Evolutionary conservation across 2,329 filamentous ascomycete genomes (phyloP).

Genomic region (Cercospora sesami): DNA sequence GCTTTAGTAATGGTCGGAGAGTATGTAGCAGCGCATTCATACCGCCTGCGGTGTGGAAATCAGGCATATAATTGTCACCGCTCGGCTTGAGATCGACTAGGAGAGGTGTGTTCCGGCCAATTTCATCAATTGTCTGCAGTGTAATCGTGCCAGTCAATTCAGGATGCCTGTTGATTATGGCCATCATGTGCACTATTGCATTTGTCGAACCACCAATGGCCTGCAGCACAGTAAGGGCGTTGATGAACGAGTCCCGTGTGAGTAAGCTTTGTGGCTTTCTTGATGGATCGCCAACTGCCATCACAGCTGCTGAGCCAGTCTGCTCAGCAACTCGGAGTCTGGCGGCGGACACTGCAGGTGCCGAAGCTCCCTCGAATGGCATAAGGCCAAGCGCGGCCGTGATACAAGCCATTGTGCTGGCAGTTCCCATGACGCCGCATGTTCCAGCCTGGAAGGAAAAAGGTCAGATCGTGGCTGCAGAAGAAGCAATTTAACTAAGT

Average conservation of each 20-base stretch:
- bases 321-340: constrained; percentile 55
- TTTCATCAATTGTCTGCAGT: constrained; percentile 50
- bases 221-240: constrained; percentile 48
- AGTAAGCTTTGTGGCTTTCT: constrained; percentile 48
- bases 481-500: constrained; percentile 27
- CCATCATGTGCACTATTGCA: constrained; percentile 48
- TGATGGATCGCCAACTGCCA: constrained; percentile 40
- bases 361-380: constrained; percentile 54
- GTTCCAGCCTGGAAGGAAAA: constrained; percentile 44
- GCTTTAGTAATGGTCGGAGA: constrained; percentile 49
- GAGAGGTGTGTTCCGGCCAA: constrained; percentile 50
- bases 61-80: constrained; percentile 56
- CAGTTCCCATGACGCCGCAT: constrained; percentile 60
- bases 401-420: constrained; percentile 59
- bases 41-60: constrained; percentile 56
- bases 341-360: constrained; percentile 55
- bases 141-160: constrained; percentile 48
- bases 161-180: constrained; percentile 54
- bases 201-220: constrained; percentile 50
- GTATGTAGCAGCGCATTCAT: constrained; percentile 52
- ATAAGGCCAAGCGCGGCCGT: constrained; percentile 56
- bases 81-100: constrained; percentile 55
- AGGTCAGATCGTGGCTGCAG: neutral
- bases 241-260: constrained; percentile 51
- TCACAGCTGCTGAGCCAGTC: constrained; percentile 49